These are phyloP conservation scores for Mollisiaceae sp. DNA, from an alignment of 2,329 filamentous ascomycete species.

Conservation along the genomic window DNA sequence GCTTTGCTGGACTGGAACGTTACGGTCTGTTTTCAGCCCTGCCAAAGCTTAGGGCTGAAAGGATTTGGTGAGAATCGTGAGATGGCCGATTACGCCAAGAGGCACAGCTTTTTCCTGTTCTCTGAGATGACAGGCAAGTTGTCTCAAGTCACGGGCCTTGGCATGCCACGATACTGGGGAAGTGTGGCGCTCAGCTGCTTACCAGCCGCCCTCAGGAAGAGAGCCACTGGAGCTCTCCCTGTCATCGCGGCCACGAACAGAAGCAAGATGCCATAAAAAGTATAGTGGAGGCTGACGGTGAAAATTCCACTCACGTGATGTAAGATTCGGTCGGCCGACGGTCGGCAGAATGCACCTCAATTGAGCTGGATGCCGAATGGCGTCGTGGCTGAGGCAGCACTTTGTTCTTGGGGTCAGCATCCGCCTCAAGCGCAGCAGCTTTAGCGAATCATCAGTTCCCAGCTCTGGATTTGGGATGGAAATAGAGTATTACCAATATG, in stretches of 20 bases:
- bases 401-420: slow-evolving; percentile 1
- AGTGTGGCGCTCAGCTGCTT: background rate
- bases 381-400: slow-evolving; percentile 4
- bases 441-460: background rate
- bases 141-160: background rate
- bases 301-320: background rate
- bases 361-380: background rate
- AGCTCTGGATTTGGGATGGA: background rate
- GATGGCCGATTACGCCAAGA: slow-evolving; percentile 13
- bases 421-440: background rate
- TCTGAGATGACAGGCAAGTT: background rate
- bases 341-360: background rate
- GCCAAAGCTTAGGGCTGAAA: background rate
- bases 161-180: background rate
- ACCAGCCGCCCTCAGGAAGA: background rate
- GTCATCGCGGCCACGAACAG: no score
- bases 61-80: slow-evolving; percentile 4
- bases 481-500: background rate
- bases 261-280: background rate
- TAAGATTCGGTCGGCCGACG: background rate
- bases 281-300: background rate
- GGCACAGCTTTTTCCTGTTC: slow-evolving; percentile 1
- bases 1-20: background rate
- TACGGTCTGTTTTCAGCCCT: background rate
- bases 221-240: background rate